A percentile compares a stretch with the other conserved stretches of the same genome.
Conservation (phyloP, 257 asterid genomes). For the Solanum ossicruentum region DNA sequence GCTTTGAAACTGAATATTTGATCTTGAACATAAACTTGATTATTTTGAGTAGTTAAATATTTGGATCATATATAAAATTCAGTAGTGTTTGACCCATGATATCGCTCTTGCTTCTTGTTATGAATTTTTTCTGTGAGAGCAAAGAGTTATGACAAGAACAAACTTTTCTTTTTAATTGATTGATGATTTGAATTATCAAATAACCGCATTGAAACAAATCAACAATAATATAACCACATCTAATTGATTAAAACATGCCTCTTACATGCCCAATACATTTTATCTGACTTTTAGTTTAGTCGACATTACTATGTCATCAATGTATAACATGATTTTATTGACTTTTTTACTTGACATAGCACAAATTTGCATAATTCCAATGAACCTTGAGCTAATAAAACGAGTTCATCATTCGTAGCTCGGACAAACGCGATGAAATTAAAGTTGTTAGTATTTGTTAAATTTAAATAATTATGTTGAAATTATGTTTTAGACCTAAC, state of each 20-base stretch:
- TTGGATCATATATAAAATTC: background rate
- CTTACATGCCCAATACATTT: background rate
- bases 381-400: background rate
- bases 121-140: background rate
- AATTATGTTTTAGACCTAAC: too few relatives aligned
- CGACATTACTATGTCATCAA: too few relatives aligned
- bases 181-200: background rate
- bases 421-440: background rate
- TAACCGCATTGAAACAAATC: background rate
- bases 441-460: background rate
- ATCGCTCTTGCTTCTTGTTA: background rate
- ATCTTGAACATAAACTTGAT: background rate
- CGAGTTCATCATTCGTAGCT: background rate
- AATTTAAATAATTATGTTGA: background rate
- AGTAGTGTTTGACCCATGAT: background rate
- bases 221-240: too few relatives aligned
- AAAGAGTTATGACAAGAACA: background rate
- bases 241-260: background rate
- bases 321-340: too few relatives aligned
- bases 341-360: background rate
- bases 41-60: background rate
- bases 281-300: background rate
- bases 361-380: background rate
- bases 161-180: background rate
- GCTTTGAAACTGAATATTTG: background rate